Percentiles rank a stretch among this genome's conserved stretches.
phyloP scores from a whole-genome alignment of 805 yeast genomes.

The Metschnikowia picachoensis region DNA sequence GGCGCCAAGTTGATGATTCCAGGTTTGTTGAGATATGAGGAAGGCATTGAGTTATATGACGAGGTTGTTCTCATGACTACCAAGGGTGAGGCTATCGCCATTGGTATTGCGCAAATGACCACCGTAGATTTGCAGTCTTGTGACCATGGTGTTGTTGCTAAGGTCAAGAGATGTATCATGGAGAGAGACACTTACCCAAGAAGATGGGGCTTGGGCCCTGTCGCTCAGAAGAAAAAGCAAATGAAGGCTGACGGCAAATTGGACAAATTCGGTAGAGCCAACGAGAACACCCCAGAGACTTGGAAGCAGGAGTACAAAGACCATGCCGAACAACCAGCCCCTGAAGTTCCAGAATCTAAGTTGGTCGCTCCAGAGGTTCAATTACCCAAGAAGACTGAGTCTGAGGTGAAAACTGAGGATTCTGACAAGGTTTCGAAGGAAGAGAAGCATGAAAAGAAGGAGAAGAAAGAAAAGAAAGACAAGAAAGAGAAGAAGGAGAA shows the following conservation, averaged over 20 bases:
- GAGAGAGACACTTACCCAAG: conserved; percentile 99
- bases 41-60: conserved; percentile 94
- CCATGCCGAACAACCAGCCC: conserved; percentile 57
- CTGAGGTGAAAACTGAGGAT: conserved; percentile 37
- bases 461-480: conserved; percentile 57
- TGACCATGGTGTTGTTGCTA: conserved; percentile 98
- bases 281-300: conserved; percentile 87
- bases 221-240: conserved; percentile 98
- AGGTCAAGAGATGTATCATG: conserved; percentile 98
- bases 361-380: conserved; percentile 43
- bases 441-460: conserved; percentile 31
- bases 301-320: conserved; percentile 87
- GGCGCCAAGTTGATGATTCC: conserved; percentile 99
- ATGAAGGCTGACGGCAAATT: conserved; percentile 95
- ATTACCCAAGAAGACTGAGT: conserved; percentile 49
- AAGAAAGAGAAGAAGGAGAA: conserved; percentile 56
- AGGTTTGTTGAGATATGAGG: conserved; percentile 95
- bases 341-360: conserved; percentile 54
- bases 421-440: conserved; percentile 22
- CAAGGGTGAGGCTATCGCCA: conserved; percentile 98
- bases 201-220: conserved; percentile 99
- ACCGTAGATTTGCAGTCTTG: conserved; percentile 94
- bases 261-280: conserved; percentile 90
- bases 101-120: conserved; percentile 98
- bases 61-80: conserved; percentile 98